A percentile compares a stretch with the other conserved stretches of the same genome.
These are phyloP conservation scores for Penicillium robsamsonii DNA, from an alignment of 495 filamentous ascomycete genomes.

Conservation along the genomic window DNA sequence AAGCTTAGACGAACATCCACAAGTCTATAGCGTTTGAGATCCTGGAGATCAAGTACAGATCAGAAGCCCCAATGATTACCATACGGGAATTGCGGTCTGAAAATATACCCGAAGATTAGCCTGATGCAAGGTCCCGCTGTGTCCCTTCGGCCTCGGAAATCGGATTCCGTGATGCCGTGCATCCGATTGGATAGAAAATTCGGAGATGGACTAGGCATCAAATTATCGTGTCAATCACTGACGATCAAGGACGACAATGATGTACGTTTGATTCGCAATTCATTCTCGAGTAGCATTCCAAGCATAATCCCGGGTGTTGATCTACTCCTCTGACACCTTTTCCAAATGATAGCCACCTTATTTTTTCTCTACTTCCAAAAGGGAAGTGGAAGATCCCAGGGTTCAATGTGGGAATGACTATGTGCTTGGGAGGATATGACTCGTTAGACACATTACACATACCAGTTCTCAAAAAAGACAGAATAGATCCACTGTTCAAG, in stretches of 20 bases:
- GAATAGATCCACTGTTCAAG: neutral
- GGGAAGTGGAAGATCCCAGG: neutral
- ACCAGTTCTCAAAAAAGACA: neutral
- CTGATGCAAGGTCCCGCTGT: neutral
- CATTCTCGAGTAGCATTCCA: slow-evolving; percentile 7
- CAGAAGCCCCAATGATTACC: neutral
- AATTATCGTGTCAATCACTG: slow-evolving; percentile 3
- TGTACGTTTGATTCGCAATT: neutral
- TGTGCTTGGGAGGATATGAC: neutral
- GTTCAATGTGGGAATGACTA: neutral
- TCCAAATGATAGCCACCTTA: neutral
- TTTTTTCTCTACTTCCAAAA: neutral
- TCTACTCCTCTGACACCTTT: neutral
- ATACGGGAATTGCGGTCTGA: neutral
- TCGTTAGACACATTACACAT: neutral
- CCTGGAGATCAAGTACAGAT: neutral
- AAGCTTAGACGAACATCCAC: neutral
- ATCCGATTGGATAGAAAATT: slow-evolving; percentile 8
- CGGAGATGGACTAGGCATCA: neutral
- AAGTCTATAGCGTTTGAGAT: neutral
- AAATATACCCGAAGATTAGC: neutral
- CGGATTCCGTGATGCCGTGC: slow-evolving; percentile 6
- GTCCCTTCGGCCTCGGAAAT: slow-evolving; percentile 5
- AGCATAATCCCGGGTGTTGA: neutral
- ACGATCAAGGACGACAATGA: neutral